A percentile compares a stretch with the other conserved stretches of the same genome.
Conservation (phyloP, 305 asterid genomes). For the Fraxinus angustifolia region DNA sequence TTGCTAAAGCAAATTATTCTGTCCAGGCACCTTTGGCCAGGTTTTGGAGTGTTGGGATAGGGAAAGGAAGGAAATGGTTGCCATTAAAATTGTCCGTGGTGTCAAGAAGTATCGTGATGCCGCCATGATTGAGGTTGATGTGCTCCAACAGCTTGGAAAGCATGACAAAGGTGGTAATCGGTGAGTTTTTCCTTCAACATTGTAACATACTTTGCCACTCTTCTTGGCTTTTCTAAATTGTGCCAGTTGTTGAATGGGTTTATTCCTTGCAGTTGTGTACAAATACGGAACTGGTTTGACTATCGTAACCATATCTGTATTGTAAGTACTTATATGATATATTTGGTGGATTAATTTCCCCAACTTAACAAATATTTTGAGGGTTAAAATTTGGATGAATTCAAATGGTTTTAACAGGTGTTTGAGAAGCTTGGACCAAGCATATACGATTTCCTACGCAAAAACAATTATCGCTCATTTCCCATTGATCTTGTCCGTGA, state of each 20-base stretch:
- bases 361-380: slow-evolving; percentile 54
- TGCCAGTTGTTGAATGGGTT: slow-evolving; percentile 64
- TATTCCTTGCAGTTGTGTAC: slow-evolving; percentile 99
- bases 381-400: slow-evolving; percentile 66
- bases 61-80: slow-evolving; percentile 83
- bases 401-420: slow-evolving; percentile 90
- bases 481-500: slow-evolving; percentile 97
- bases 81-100: slow-evolving; percentile 82
- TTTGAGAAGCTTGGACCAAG: slow-evolving; percentile 99
- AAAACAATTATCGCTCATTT: slow-evolving; percentile 94
- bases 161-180: slow-evolving; percentile 78
- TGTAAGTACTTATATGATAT: slow-evolving; percentile 66
- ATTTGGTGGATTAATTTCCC: slow-evolving; percentile 79
- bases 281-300: slow-evolving; percentile 99
- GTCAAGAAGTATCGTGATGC: slow-evolving; percentile 85
- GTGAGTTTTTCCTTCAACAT: slow-evolving; percentile 42
- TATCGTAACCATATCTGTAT: slow-evolving; percentile 99
- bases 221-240: slow-evolving; percentile 31
- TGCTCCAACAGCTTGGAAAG: slow-evolving; percentile 83
- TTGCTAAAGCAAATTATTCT: slow-evolving; percentile 5
- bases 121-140: slow-evolving; percentile 84
- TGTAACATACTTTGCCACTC: neutral
- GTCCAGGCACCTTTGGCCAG: slow-evolving; percentile 81
- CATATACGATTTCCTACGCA: slow-evolving; percentile 95
- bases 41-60: slow-evolving; percentile 93